phyloP scores from a whole-genome alignment of 1,139 yeast species.

The Kodamaea anthophila region DNA sequence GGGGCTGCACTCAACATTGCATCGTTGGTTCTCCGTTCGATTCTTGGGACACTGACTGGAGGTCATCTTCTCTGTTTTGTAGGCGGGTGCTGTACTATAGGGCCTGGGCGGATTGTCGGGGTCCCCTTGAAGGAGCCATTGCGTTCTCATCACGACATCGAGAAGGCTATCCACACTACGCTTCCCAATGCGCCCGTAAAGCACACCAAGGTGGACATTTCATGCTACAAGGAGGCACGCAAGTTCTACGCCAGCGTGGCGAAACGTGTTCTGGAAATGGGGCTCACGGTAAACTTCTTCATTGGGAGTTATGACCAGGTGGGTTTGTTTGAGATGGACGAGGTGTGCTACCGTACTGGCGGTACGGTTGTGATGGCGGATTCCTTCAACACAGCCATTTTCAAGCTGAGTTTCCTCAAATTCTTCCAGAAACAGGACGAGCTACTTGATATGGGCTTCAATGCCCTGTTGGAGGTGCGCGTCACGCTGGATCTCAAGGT shows the following conservation, averaged over 20 bases:
- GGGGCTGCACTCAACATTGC: constrained; percentile 68
- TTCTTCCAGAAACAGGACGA: constrained; percentile 34
- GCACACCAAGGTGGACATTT: constrained; percentile 26
- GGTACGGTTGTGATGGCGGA: constrained; percentile 59
- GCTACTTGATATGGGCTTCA: constrained; percentile 45
- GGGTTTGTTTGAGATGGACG: constrained; percentile 62
- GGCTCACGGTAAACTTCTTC: constrained; percentile 52
- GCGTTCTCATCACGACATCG: constrained; percentile 55
- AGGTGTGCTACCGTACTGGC: constrained; percentile 51
- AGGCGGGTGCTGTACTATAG: constrained; percentile 55
- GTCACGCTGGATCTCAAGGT: constrained; percentile 43
- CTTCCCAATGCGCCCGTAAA: constrained; percentile 24
- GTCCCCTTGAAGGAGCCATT: constrained; percentile 45
- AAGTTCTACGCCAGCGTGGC: constrained; percentile 43
- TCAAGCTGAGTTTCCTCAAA: constrained; percentile 55
- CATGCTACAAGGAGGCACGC: constrained; percentile 31
- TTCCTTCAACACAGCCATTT: constrained; percentile 59
- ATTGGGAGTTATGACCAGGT: constrained; percentile 65
- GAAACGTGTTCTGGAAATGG: constrained; percentile 30
- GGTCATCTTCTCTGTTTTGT: constrained; percentile 56
- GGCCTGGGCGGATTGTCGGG: constrained; percentile 51
- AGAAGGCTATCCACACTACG: constrained; percentile 33
- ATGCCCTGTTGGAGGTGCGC: constrained; percentile 54
- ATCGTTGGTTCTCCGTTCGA: constrained; percentile 40
- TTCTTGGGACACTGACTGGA: constrained; percentile 43